Conservation (phyloP, 768 basidiomycete genomes). For the Pisolithus marmoratus region DNA sequence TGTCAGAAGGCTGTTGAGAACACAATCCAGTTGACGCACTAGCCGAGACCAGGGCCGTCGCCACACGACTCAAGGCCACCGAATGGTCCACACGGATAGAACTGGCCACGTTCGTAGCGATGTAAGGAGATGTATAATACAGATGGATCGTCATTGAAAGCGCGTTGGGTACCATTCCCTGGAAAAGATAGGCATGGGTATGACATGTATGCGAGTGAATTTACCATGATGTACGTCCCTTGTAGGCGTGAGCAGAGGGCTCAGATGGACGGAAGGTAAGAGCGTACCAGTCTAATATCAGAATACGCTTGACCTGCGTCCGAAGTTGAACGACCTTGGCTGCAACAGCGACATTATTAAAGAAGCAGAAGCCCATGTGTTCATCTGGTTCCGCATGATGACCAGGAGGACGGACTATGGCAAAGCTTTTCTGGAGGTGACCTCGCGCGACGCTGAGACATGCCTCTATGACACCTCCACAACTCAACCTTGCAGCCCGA, state of each 20-base stretch:
- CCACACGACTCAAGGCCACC: slow-evolving; percentile 86
- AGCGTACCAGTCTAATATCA: slow-evolving; percentile 93
- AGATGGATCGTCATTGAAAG: slow-evolving; percentile 88
- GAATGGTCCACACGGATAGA: slow-evolving; percentile 91
- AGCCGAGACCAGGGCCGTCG: slow-evolving; percentile 77
- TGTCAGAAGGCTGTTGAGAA: slow-evolving; percentile 5
- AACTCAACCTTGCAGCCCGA: slow-evolving; percentile 78
- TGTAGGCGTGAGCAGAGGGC: slow-evolving; percentile 5
- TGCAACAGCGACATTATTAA: slow-evolving; percentile 96
- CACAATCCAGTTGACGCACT: slow-evolving; percentile 44
- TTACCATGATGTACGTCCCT: slow-evolving; percentile 96
- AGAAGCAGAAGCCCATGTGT: slow-evolving; percentile 99
- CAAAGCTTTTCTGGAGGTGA: slow-evolving; percentile 80
- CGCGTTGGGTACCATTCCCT: slow-evolving; percentile 97
- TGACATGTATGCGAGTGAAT: not conserved
- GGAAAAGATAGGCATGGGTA: slow-evolving; percentile 9
- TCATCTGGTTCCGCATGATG: slow-evolving; percentile 98
- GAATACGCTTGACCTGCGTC: slow-evolving; percentile 67
- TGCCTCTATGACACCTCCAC: slow-evolving; percentile 93
- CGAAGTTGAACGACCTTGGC: slow-evolving; percentile 71
- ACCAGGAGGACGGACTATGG: slow-evolving; percentile 94
- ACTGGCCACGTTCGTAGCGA: slow-evolving; percentile 85
- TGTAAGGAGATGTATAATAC: slow-evolving; percentile 94
- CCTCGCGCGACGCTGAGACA: slow-evolving; percentile 78
- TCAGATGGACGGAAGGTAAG: slow-evolving; percentile 2